Evolutionary conservation across 2,329 filamentous ascomycete genomes (phyloP).

Genomic region (Fusarium setosum): DNA sequence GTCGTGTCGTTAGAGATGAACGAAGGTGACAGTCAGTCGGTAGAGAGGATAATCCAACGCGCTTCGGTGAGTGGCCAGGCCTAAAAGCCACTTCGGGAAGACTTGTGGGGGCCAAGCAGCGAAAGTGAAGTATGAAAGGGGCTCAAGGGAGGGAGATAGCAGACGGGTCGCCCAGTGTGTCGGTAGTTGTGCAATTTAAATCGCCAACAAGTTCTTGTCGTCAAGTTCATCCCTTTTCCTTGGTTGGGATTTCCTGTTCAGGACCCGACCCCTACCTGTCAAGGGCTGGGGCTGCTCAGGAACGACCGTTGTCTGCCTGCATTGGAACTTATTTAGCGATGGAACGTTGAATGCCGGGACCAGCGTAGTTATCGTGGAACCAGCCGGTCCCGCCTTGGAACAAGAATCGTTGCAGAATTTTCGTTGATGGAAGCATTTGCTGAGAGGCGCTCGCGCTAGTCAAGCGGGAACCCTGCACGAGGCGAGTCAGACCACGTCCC

Average conservation of each 20-base stretch:
- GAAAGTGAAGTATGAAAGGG: background rate
- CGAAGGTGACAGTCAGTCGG: background rate
- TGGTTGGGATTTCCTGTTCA: background rate
- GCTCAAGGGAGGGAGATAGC: background rate
- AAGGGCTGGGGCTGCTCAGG: background rate
- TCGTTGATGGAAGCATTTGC: background rate
- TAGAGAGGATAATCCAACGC: background rate
- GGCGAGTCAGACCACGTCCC: background rate
- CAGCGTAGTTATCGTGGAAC: background rate
- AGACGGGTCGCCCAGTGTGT: background rate
- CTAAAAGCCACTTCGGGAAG: background rate
- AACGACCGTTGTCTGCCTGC: background rate
- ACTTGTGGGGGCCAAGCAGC: background rate
- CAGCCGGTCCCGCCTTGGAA: background rate
- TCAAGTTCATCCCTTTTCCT: slow-evolving; percentile 1
- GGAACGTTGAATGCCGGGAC: background rate
- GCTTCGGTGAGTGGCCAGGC: background rate
- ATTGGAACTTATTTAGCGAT: background rate
- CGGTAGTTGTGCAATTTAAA: slow-evolving; percentile 3
- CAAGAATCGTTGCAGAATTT: background rate
- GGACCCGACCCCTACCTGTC: background rate
- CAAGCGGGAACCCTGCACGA: background rate
- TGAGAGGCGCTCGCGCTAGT: background rate
- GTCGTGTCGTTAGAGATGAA: background rate
- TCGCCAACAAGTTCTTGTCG: background rate